A percentile compares a stretch with the other conserved stretches of the same genome.
phyloP scores from a whole-genome alignment of 2,329 filamentous ascomycete genomes.

The Penicillium sp. region DNA sequence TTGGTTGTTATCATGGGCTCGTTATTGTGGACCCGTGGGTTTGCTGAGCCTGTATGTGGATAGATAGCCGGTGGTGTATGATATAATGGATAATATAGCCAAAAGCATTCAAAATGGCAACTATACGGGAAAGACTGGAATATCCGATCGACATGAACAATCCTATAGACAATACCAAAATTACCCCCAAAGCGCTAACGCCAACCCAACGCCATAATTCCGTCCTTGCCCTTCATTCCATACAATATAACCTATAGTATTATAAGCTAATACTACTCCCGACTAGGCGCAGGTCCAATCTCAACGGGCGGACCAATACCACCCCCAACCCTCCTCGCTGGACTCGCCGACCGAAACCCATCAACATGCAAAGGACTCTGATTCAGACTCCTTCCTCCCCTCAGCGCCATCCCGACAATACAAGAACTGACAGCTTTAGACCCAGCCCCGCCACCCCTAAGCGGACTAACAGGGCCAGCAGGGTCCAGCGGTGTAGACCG shows the following conservation, averaged over 20 bases:
- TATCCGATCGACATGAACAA: not conserved
- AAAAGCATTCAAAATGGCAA: not conserved
- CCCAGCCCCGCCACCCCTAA: not conserved
- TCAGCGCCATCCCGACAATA: not conserved
- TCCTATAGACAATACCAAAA: not conserved
- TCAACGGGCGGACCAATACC: not conserved
- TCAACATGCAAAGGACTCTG: not conserved
- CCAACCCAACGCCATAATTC: not conserved
- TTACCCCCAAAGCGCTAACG: not conserved
- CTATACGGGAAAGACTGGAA: not conserved
- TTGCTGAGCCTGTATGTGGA: constrained; percentile 36
- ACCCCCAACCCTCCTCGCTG: not conserved
- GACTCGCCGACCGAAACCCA: not conserved
- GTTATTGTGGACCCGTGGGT: constrained; percentile 54
- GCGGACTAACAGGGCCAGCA: not conserved
- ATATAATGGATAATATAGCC: not conserved
- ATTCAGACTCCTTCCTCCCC: not conserved
- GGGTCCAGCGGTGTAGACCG: not conserved
- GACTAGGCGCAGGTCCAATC: constrained; percentile 4
- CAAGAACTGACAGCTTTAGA: not conserved
- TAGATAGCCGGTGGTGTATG: constrained; percentile 7
- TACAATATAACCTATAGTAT: not conserved
- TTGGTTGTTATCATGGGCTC: constrained; percentile 58
- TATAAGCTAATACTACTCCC: not conserved
- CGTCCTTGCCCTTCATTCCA: not conserved